phyloP scores from a whole-genome alignment of 352 stramenopile species.

The Globisporangium takayamanum region DNA sequence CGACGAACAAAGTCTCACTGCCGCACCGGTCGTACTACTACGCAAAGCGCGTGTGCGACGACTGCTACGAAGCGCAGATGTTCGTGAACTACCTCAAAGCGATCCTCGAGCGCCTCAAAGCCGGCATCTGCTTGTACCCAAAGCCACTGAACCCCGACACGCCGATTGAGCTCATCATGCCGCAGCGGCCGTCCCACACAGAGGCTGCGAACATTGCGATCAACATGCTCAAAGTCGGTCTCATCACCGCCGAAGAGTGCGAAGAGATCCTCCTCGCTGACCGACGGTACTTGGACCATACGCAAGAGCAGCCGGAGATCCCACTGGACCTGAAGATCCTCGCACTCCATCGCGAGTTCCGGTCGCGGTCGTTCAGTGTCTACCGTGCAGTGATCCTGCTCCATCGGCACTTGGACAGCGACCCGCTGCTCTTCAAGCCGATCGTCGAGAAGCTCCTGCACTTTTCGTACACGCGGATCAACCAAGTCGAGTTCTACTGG shows the following conservation, averaged over 20 bases:
- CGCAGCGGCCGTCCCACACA: constrained; percentile 73
- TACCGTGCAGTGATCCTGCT: constrained; percentile 83
- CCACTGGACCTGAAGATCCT: constrained; percentile 83
- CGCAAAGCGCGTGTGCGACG: constrained; percentile 81
- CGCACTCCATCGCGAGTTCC: constrained; percentile 83
- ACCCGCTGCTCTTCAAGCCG: constrained; percentile 82
- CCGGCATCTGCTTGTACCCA: constrained; percentile 81
- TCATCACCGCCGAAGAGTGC: constrained; percentile 84
- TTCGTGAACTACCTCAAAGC: constrained; percentile 83
- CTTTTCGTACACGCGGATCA: constrained; percentile 86
- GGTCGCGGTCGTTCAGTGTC: constrained; percentile 67
- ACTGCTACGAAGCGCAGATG: constrained; percentile 78
- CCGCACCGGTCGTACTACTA: constrained; percentile 79
- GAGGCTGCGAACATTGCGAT: constrained; percentile 84
- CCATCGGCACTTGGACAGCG: constrained; percentile 80
- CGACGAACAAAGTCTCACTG: constrained; percentile 68
- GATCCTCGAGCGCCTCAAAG: constrained; percentile 81
- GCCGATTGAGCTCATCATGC: constrained; percentile 85
- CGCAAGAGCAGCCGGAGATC: constrained; percentile 78
- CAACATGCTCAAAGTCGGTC: constrained; percentile 71
- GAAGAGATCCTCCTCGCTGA: constrained; percentile 82
- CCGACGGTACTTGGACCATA: constrained; percentile 78
- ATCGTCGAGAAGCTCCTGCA: constrained; percentile 80
- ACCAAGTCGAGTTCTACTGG: constrained; percentile 91
- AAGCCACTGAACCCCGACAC: constrained; percentile 78